Conservation (phyloP, 2,329 filamentous ascomycete genomes). For the Tolypocladium album region DNA sequence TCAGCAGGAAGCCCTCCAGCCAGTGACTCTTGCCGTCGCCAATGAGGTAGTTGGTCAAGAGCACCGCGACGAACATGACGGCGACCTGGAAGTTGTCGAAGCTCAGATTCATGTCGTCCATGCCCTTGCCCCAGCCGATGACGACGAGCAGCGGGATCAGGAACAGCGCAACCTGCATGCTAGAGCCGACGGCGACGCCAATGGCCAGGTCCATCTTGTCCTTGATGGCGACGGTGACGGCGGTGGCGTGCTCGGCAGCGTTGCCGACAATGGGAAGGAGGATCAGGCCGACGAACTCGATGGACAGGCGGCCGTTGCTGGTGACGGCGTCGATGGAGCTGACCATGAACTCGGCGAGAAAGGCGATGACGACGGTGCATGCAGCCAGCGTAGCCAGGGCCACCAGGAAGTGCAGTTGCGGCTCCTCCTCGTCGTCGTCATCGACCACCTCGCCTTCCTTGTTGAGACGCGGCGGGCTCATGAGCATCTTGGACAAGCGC, state of each 20-base stretch:
- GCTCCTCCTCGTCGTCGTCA: slow-evolving; percentile 63
- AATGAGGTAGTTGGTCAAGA: slow-evolving; percentile 80
- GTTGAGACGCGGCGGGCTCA: slow-evolving; percentile 22
- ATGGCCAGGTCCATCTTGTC: slow-evolving; percentile 82
- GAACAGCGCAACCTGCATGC: slow-evolving; percentile 73
- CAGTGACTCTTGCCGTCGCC: slow-evolving; percentile 76
- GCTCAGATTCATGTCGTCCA: slow-evolving; percentile 66
- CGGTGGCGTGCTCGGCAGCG: slow-evolving; percentile 71
- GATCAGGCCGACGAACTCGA: slow-evolving; percentile 72
- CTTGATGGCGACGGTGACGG: slow-evolving; percentile 69
- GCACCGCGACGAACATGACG: slow-evolving; percentile 70
- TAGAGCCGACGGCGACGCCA: slow-evolving; percentile 68
- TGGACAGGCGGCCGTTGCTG: slow-evolving; percentile 44
- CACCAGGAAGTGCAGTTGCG: slow-evolving; percentile 61
- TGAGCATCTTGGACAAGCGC: slow-evolving; percentile 33
- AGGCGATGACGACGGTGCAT: slow-evolving; percentile 70
- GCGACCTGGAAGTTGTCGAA: slow-evolving; percentile 88
- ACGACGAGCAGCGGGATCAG: slow-evolving; percentile 68
- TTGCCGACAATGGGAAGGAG: slow-evolving; percentile 77
- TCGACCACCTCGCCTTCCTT: slow-evolving; percentile 32
- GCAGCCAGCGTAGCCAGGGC: slow-evolving; percentile 60
- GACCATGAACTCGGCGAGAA: slow-evolving; percentile 74
- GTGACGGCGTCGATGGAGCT: slow-evolving; percentile 62
- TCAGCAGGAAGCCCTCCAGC: slow-evolving; percentile 65
- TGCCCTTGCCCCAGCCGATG: slow-evolving; percentile 64